Conservation (phyloP, 768 basidiomycete genomes). For the Lactarius pseudohatsudake region DNA sequence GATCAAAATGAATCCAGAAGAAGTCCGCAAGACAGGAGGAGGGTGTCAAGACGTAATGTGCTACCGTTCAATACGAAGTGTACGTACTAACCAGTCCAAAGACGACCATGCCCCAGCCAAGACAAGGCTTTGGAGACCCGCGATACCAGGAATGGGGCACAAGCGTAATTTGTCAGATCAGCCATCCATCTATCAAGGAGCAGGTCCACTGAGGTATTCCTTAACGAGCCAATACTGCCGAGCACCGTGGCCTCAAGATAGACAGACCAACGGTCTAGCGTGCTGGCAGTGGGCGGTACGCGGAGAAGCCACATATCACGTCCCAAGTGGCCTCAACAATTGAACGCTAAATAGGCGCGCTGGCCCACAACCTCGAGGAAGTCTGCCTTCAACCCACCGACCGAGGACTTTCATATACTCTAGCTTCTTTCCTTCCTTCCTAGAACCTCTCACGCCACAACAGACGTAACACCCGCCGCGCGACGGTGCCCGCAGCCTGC, state of each 20-base stretch:
- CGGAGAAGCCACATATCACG: conserved; percentile 3
- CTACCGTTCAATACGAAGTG: neutral
- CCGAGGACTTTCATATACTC: neutral
- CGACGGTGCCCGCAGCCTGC: neutral
- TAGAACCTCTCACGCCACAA: conserved; percentile 25
- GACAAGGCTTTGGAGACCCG: neutral
- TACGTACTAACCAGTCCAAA: neutral
- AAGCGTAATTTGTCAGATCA: neutral
- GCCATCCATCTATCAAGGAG: conserved; percentile 2
- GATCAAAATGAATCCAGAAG: conserved; percentile 10
- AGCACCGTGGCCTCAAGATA: neutral
- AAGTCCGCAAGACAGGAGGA: neutral
- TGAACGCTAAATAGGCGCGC: conserved; percentile 12
- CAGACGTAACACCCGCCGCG: conserved; percentile 22
- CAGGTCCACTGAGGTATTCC: neutral
- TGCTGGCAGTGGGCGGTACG: neutral
- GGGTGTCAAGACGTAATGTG: conserved; percentile 16
- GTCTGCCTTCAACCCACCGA: conserved; percentile 1
- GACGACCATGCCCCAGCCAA: neutral
- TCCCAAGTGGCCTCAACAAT: neutral
- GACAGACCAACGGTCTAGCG: no score
- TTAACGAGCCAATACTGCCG: conserved; percentile 8
- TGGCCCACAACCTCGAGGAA: neutral
- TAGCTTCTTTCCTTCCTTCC: conserved; percentile 14
- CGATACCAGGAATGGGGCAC: neutral